Evolutionary conservation across 805 yeast genomes (phyloP).

Genomic region (Wickerhamiella galacta): DNA sequence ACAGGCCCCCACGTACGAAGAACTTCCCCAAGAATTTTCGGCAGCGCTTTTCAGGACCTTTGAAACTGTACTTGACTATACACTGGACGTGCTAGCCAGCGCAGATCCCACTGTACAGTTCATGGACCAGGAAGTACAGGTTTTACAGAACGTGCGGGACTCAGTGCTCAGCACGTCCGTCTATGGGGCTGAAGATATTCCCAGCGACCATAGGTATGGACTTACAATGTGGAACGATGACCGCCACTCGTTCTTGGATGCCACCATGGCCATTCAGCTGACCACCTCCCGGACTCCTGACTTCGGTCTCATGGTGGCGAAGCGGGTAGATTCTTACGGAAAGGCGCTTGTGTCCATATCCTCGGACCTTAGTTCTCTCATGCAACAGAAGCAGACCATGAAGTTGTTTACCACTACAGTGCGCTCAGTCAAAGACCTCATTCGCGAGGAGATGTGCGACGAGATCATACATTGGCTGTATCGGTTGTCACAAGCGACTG

Average conservation of each 20-base stretch:
- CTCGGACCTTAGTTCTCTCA: conserved; percentile 30
- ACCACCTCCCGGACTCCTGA: conserved; percentile 48
- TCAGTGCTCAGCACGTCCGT: conserved; percentile 26
- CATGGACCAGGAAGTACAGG: conserved; percentile 13
- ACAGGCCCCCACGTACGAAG: conserved; percentile 7
- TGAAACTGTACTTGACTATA: conserved; percentile 17
- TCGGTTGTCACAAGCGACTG: conserved; percentile 34
- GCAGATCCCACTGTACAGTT: conserved; percentile 15
- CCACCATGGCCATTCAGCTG: conserved; percentile 42
- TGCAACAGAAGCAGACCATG: conserved; percentile 38
- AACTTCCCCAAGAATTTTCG: conserved; percentile 29
- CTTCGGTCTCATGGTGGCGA: conserved; percentile 59
- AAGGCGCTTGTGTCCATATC: conserved; percentile 53
- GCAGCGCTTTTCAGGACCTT: conserved; percentile 22
- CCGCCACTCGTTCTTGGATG: conserved; percentile 56
- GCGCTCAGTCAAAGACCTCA: conserved; percentile 47
- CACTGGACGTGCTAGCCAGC: conserved; percentile 18
- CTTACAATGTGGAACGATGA: conserved; percentile 66
- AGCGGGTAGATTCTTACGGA: conserved; percentile 44
- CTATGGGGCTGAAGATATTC: conserved; percentile 31
- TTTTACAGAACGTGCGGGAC: conserved; percentile 19
- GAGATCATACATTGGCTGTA: conserved; percentile 52
- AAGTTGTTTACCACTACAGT: conserved; percentile 43
- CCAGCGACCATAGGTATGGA: conserved; percentile 32
- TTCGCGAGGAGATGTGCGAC: conserved; percentile 67